A percentile compares a stretch with the other conserved stretches of the same genome.
Evolutionary conservation across 768 basidiomycete species (phyloP).

Genomic region (Rhodotorula taiwanensis): DNA sequence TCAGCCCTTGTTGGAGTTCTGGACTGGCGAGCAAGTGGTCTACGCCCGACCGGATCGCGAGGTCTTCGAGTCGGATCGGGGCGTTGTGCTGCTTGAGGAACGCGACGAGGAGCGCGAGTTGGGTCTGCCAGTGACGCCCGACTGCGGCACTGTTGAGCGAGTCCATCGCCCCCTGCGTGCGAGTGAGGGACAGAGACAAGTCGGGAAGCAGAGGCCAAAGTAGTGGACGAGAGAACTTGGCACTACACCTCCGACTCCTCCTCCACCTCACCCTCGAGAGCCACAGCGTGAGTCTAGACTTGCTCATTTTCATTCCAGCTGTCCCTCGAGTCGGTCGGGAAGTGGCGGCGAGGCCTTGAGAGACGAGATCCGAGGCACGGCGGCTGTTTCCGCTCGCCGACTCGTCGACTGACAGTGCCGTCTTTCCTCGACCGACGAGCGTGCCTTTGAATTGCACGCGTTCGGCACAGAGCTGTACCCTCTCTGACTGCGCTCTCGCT

Average conservation of each 20-base stretch:
- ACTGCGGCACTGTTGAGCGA: neutral
- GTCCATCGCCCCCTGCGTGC: neutral
- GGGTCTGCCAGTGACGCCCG: constrained; percentile 75
- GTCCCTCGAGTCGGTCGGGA: too few species aligned
- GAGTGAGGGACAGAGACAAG: too few species aligned
- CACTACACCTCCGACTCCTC: neutral
- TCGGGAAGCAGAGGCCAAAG: neutral
- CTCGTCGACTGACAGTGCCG: too few species aligned
- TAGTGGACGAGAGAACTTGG: too few species aligned
- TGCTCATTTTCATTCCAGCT: too few species aligned
- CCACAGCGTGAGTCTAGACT: too few species aligned
- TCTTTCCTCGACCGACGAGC: too few species aligned
- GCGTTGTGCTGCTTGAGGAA: constrained; percentile 60
- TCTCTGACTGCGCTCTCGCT: neutral
- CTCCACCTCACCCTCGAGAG: too few species aligned
- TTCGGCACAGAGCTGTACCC: neutral
- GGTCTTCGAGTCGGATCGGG: constrained; percentile 80
- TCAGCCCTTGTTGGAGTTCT: constrained; percentile 71
- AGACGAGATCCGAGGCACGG: too few species aligned
- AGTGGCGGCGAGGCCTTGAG: too few species aligned
- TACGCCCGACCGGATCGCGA: constrained; percentile 71
- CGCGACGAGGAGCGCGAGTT: constrained; percentile 74
- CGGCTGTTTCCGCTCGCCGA: too few species aligned
- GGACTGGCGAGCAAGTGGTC: constrained; percentile 63
- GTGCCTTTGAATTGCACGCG: too few species aligned